Evolutionary conservation across 768 basidiomycete genomes (phyloP), one percentile per base, ranked within the genome.

Genomic region (Pleurotus tuoliensis): DNA sequence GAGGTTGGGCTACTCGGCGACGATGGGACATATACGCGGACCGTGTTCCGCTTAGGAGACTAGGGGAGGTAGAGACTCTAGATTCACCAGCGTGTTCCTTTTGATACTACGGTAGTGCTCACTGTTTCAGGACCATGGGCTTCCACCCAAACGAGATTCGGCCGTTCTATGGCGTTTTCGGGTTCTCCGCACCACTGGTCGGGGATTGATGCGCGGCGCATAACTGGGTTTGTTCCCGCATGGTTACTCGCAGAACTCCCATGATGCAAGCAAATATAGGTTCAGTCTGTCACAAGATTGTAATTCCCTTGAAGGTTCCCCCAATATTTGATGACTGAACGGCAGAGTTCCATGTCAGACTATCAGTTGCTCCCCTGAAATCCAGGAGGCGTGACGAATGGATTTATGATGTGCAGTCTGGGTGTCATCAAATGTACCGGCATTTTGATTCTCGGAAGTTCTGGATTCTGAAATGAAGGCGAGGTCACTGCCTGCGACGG

Each of bases 161-260:
- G 30, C 30, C 30, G 30, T 11, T 34, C 30, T 34, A 34, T 34
- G 30, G 30, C 30, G 30, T 34, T 34, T 34, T 34, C 30, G 30
- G 30, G 30, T 34, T 34, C 30, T 34, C 30, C 30, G 30, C 30
- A 34, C 30, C 30, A 34, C 30, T 34, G 30, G 30, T 34, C 30
- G 30, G 30, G 30, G 30, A 34, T 34, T 34, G 30, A 34, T 34
- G 30, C 30, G 30, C 30, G 30, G 48, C 1, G 20, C 41, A 44
- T 44, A 44, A 44, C 41, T 44, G 41, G 41, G 41, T 34, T 50
- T 50, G 13, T 34, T 12, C n/a, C 15, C 48, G 48, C 48, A 50
- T 50, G 48, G 48, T 25, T 50, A n/a, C 20, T 34, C 30, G 30
- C 48, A 30, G 37, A 50, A 16, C 48, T 50, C 48, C 48, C 48